A percentile compares a stretch with the other conserved stretches of the same genome.
Evolutionary conservation across 148 eudicot genomes (phyloP).

Genomic region (Nepenthes mirabilis): DNA sequence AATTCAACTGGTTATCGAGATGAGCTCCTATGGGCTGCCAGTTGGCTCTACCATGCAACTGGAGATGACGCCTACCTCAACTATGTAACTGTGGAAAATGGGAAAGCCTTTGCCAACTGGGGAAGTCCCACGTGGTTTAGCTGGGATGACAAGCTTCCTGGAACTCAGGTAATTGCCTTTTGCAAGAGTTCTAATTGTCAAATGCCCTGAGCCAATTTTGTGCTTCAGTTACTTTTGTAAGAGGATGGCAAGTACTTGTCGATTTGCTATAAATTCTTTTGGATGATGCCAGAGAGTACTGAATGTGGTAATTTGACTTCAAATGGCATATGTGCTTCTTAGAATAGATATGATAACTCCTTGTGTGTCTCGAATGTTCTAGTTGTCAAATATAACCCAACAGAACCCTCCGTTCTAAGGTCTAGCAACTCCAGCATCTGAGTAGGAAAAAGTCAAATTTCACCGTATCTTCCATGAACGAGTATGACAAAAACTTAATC

Average conservation of each 20-base stretch:
- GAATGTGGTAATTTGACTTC: too few relatives aligned
- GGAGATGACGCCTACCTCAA: constrained; percentile 44
- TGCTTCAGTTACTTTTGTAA: background rate
- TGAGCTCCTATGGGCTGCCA: constrained; percentile 95
- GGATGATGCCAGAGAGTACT: too few relatives aligned
- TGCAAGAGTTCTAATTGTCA: background rate
- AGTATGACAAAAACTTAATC: background rate
- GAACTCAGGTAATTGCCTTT: constrained; percentile 51
- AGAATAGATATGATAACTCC: too few relatives aligned
- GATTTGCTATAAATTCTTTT: too few relatives aligned
- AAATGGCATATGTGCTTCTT: too few relatives aligned
- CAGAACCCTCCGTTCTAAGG: too few relatives aligned
- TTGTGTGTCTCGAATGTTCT: too few relatives aligned
- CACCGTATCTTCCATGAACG: background rate
- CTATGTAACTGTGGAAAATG: constrained; percentile 54
- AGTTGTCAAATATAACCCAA: too few relatives aligned
- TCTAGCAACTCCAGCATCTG: background rate
- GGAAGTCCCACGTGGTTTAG: constrained; percentile 91
- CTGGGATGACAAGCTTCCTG: constrained; percentile 91
- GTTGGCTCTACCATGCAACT: constrained; percentile 94
- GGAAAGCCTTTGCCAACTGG: constrained; percentile 46
- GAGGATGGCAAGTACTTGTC: background rate
- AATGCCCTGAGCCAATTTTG: background rate
- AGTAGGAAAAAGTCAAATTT: background rate
- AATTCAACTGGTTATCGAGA: constrained; percentile 83